These are phyloP conservation scores for Cladobotryum mycophilum DNA, from an alignment of 2,329 filamentous ascomycete genomes.

Conservation along the genomic window DNA sequence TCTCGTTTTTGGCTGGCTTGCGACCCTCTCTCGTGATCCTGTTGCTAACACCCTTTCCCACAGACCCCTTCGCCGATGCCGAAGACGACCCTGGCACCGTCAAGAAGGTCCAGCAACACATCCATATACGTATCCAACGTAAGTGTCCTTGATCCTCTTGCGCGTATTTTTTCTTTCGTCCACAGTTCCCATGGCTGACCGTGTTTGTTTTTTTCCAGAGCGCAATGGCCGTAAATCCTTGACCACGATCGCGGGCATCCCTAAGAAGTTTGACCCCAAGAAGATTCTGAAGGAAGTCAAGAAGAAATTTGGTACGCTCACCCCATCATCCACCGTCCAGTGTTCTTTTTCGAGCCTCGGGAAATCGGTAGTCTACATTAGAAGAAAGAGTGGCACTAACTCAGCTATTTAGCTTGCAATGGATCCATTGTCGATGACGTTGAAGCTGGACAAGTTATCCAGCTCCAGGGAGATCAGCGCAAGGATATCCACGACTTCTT, in stretches of 20 bases:
- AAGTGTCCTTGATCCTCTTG: conserved; percentile 36
- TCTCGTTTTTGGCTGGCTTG: neutral
- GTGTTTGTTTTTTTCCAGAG: conserved; percentile 52
- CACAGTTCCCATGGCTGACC: conserved; percentile 37
- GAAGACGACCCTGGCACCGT: conserved; percentile 97
- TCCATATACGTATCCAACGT: conserved; percentile 99
- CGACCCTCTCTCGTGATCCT: neutral
- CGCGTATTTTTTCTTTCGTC: conserved; percentile 1
- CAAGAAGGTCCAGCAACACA: conserved; percentile 95
- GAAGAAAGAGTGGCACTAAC: neutral
- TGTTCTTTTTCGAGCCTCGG: too few species aligned
- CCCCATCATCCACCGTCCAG: neutral
- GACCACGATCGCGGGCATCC: conserved; percentile 98
- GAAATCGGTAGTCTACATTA: too few species aligned
- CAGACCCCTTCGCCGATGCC: conserved; percentile 99
- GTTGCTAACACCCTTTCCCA: conserved; percentile 5
- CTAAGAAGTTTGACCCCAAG: conserved; percentile 98
- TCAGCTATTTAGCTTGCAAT: conserved; percentile 70
- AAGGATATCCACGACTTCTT: conserved; percentile 98
- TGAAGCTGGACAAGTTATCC: conserved; percentile 99
- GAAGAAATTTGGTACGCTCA: conserved; percentile 87
- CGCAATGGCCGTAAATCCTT: conserved; percentile 99
- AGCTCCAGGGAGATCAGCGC: conserved; percentile 98
- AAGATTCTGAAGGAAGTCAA: conserved; percentile 99
- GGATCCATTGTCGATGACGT: conserved; percentile 95